Conservation (phyloP, 2,329 filamentous ascomycete species). For the Leptographium lundbergii region DNA sequence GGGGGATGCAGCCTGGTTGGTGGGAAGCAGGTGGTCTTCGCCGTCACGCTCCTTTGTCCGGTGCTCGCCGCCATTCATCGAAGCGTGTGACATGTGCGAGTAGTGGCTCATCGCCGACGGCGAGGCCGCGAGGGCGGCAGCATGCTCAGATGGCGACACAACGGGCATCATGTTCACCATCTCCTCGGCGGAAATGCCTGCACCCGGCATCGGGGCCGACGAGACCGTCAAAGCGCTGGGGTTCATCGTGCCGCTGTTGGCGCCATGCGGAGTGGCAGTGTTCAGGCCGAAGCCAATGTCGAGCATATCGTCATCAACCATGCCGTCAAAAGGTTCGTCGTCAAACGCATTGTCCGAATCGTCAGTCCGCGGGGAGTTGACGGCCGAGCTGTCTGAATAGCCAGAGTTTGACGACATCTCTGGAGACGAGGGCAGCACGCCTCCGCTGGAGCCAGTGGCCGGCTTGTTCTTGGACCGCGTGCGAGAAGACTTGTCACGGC, state of each 20-base stretch:
- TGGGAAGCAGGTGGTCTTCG: slow-evolving; percentile 12
- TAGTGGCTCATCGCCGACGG: slow-evolving; percentile 33
- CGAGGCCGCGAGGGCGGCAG: slow-evolving; percentile 21
- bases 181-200: slow-evolving; percentile 7
- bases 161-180: slow-evolving; percentile 15
- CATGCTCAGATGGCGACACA: slow-evolving; percentile 16
- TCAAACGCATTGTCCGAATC: slow-evolving; percentile 28
- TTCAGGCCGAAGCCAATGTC: slow-evolving; percentile 8
- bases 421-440: slow-evolving; percentile 29
- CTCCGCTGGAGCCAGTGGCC: slow-evolving; percentile 13
- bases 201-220: slow-evolving; percentile 25
- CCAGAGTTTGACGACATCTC: slow-evolving; percentile 38
- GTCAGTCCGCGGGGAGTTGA: slow-evolving; percentile 37
- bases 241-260: background rate
- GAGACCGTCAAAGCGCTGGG: slow-evolving; percentile 15
- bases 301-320: slow-evolving; percentile 31
- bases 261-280: slow-evolving; percentile 3
- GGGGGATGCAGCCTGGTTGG: slow-evolving; percentile 26
- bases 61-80: slow-evolving; percentile 17
- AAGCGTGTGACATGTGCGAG: slow-evolving; percentile 32
- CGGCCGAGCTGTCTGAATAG: slow-evolving; percentile 43
- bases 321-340: slow-evolving; percentile 21
- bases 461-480: slow-evolving; percentile 44
- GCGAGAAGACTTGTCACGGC: slow-evolving; percentile 42
- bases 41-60: slow-evolving; percentile 5